phyloP scores from a whole-genome alignment of 2,329 filamentous ascomycete genomes.

The Davidsoniella virescens region DNA sequence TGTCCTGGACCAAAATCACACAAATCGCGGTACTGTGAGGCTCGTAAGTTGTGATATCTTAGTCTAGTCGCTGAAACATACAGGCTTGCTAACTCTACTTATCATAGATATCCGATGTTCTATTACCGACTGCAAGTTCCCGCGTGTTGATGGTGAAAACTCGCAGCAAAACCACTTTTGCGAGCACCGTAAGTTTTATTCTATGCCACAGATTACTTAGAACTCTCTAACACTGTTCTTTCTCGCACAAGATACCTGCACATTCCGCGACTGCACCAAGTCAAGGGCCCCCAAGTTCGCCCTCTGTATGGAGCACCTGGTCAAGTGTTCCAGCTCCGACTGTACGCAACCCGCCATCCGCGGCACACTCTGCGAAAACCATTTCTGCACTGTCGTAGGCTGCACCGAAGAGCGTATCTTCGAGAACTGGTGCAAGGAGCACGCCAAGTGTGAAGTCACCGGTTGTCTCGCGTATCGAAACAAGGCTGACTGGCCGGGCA shows the following conservation, averaged over 20 bases:
- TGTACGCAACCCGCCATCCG: conserved; percentile 11
- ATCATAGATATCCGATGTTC: neutral
- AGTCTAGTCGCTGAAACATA: neutral
- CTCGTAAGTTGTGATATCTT: neutral
- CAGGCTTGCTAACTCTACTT: neutral
- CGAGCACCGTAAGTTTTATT: conserved; percentile 4
- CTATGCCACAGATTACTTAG: neutral
- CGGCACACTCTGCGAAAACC: conserved; percentile 13
- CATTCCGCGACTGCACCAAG: conserved; percentile 11
- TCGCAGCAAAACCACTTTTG: conserved; percentile 1
- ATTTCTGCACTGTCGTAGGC: conserved; percentile 13
- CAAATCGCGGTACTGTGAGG: neutral
- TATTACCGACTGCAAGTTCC: conserved; percentile 2
- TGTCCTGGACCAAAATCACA: neutral
- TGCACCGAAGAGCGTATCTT: conserved; percentile 13
- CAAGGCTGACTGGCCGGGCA: neutral
- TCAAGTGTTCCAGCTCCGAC: conserved; percentile 12
- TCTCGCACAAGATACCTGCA: conserved; percentile 14
- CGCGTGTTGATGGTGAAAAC: neutral
- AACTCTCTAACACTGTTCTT: neutral
- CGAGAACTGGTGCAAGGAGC: conserved; percentile 14
- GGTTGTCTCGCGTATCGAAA: conserved; percentile 5
- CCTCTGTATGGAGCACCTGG: conserved; percentile 14
- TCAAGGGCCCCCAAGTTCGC: conserved; percentile 8
- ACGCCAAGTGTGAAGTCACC: conserved; percentile 14